Percentiles rank a stretch among this genome's conserved stretches.
phyloP scores from a whole-genome alignment of 1,139 yeast species.

The Magnusiomyces ingens region DNA sequence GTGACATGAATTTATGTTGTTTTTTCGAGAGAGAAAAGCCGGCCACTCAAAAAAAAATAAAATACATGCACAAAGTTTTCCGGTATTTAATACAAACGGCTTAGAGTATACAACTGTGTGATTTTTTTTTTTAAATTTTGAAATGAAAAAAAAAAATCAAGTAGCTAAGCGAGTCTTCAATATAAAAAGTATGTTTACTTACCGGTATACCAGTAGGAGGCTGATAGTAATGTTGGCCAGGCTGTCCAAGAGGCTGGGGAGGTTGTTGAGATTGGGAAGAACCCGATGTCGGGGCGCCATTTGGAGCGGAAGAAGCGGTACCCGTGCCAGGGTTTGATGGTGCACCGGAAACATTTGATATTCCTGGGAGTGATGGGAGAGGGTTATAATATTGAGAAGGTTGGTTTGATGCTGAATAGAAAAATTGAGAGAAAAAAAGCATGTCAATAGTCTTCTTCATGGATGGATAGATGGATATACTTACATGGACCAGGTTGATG shows the following conservation, averaged over 20 bases:
- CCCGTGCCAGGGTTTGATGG: conserved; percentile 17
- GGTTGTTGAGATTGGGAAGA: conserved; percentile 23
- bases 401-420: conserved; percentile 11
- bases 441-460: not conserved
- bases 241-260: conserved; percentile 20
- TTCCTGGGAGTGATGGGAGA: conserved; percentile 47
- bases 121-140: not conserved
- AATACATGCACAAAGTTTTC: not conserved
- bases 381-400: conserved; percentile 43
- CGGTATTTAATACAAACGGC: not conserved
- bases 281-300: conserved; percentile 21
- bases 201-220: conserved; percentile 14
- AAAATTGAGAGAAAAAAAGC: too few relatives aligned
- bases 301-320: not conserved
- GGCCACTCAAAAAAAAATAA: not conserved
- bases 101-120: too few relatives aligned
- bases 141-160: not conserved
- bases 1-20: not conserved
- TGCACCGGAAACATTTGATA: conserved; percentile 11
- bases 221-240: conserved; percentile 9
- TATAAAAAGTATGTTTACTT: conserved; percentile 1
- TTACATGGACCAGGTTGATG: conserved; percentile 20
- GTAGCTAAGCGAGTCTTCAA: not conserved
- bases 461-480: conserved; percentile 5
- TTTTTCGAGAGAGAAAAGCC: not conserved